Evolutionary conservation across 257 asterid genomes (phyloP), one percentile per base, ranked within the genome.

Genomic region (Rubia yunnanensis): DNA sequence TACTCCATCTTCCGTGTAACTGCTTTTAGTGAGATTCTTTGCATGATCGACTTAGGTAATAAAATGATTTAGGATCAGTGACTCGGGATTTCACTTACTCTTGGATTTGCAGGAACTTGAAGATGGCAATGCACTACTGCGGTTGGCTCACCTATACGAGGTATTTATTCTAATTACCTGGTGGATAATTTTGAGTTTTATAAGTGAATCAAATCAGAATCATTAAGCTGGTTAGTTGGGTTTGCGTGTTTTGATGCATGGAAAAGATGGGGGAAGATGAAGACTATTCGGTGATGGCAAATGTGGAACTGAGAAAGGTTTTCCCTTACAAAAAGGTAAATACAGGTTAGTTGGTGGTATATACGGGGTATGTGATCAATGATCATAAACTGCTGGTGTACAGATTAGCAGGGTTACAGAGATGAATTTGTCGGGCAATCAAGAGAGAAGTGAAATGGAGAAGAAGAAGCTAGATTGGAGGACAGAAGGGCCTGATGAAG

Each of bases 71-170:
- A 26, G 14, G 35, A 24, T 26, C 32, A 32, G 38, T 44, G 13
- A 7, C 36, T 3, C 34, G 1, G 10, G 41, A 44, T n/a, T 63
- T 44, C 38, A 44, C 28, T 50, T 18, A 26, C 30, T 41, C 27
- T 38, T 14, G 39, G 53, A 41, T 62, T 26, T 74, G 74, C 86
- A 88, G 95, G 96, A 88, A 75, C 90, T 86, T 73, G 81, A 71
- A 63, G 77, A 80, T 76, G 90, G 95, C 59, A 72, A 75, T 72
- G 86, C 80, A 71, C 89, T 88, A 53, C 81, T 88, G 64, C 92
- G 95, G 60, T 69, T 88, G 84, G 96, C 95, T 73, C 96, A 88
- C 81, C 71, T 88, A 73, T 88, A 83, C 2, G 96, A 88, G 96
- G 96, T 88, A 60, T 66, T 72, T 64, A n/a, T 62, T 54, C 35